These are phyloP conservation scores for Hygrocybe punicea DNA, from an alignment of 768 basidiomycete species.

Conservation along the genomic window DNA sequence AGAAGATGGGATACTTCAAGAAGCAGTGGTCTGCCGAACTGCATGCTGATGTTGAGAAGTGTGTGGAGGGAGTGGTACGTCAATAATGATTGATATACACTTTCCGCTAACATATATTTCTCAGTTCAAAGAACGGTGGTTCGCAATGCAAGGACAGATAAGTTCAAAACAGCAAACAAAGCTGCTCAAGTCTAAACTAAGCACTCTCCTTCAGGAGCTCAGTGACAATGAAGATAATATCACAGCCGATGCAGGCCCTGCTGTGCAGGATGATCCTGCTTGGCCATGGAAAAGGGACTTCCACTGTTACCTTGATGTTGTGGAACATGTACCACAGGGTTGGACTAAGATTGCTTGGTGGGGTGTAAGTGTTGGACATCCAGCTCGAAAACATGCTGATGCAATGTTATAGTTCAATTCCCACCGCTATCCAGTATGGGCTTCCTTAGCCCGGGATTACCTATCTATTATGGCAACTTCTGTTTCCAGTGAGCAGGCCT, in stretches of 20 bases:
- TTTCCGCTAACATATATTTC: too few species aligned
- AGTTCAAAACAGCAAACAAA: too few species aligned
- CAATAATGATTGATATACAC: too few species aligned
- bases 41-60: constrained; percentile 11
- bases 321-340: constrained; percentile 11
- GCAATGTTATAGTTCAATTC: constrained; percentile 21
- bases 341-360: too few species aligned
- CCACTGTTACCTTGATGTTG: constrained; percentile 19
- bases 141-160: too few species aligned
- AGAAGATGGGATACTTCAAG: constrained; percentile 24
- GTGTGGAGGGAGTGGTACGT: constrained; percentile 17
- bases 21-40: constrained; percentile 25
- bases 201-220: too few species aligned
- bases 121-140: too few species aligned
- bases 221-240: too few species aligned
- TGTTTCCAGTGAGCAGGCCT: constrained; percentile 41
- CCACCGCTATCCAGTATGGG: constrained; percentile 31
- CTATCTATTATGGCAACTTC: constrained; percentile 39
- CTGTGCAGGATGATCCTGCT: too few species aligned
- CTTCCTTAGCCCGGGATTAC: too few species aligned
- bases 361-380: constrained; percentile 36
- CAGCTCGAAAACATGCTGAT: constrained; percentile 8
- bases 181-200: too few species aligned
- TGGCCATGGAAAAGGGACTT: constrained; percentile 22
- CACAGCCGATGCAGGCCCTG: too few species aligned